phyloP scores from a whole-genome alignment of 2,329 filamentous ascomycete genomes.

The Botrytis fabae region DNA sequence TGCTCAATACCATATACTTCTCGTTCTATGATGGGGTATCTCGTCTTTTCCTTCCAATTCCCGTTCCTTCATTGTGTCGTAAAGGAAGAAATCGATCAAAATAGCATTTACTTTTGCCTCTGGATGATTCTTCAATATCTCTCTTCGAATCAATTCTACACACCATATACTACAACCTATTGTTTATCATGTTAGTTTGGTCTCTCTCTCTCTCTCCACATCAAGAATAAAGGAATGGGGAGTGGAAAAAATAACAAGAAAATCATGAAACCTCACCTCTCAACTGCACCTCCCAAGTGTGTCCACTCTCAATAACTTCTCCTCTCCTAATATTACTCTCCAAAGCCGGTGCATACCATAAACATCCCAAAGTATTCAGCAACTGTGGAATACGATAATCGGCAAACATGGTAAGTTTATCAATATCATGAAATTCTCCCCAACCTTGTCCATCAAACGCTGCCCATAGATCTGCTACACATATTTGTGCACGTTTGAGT shows the following conservation, averaged over 20 bases:
- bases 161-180: constrained; percentile 92
- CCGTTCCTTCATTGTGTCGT: constrained; percentile 87
- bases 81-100: constrained; percentile 94
- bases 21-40: constrained; percentile 82
- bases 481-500: constrained; percentile 92
- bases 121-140: constrained; percentile 74
- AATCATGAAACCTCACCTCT: constrained; percentile 59
- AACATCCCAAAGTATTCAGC: constrained; percentile 75
- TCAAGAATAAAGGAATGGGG: not conserved
- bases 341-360: constrained; percentile 81
- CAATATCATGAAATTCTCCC: constrained; percentile 84
- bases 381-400: constrained; percentile 98
- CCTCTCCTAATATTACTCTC: constrained; percentile 67
- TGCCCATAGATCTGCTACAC: constrained; percentile 95
- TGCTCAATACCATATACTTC: constrained; percentile 87
- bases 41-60: constrained; percentile 62
- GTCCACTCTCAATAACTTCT: constrained; percentile 67
- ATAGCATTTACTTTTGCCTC: constrained; percentile 78
- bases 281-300: constrained; percentile 81
- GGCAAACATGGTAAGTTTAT: constrained; percentile 97
- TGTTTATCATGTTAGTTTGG: not conserved
- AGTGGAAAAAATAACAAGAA: not conserved
- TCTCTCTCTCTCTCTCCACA: not conserved
- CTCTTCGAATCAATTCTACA: constrained; percentile 80
- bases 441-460: constrained; percentile 81